Evolutionary conservation across 1,284 basidiomycete species (phyloP), one percentile per base, ranked within the genome.

Genomic region (Lentinus polychrous): DNA sequence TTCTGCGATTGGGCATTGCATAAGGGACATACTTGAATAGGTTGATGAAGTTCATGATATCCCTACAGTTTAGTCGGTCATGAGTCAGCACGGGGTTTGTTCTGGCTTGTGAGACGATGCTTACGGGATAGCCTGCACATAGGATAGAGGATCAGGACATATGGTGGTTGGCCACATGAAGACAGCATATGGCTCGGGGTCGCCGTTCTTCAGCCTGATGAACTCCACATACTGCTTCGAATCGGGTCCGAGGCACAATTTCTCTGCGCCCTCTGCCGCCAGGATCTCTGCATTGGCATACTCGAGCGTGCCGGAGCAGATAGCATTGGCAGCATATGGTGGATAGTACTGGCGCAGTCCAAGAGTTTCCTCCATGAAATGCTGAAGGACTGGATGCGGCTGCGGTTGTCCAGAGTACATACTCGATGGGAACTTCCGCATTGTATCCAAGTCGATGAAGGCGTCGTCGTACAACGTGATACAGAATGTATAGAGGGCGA

Each of bases 101-200:
- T n/a, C 5, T 6, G 12, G 35, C 14, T 5, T 12, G 14, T 37
- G 14, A 14, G 34, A 35, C 8, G n/a, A n/a, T 18, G 41, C 46
- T 31, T 42, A 48, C 46, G 38, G 38, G 27, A 48, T 31, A 14
- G 46, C 46, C 22, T 48, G 46, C 8, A 48, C 17, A 20, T 33
- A 48, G 5, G 23, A 18, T 11, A n/a, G 14, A 6, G 32, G n/a
- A 35, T 40, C 36, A 20, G 46, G 38, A 24, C 46, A 48, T 8
- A 39, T 34, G n/a, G 11, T 15, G 11, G 23, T 7, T 2, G 46
- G 46, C 46, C 46, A 48, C 17, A 48, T 48, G 32, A 40, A 33
- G 17, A 31, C 23, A 15, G 38, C 46, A 15, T 41, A 48, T 18
- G 37, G 15, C n/a, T 48, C 46, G 7, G 46, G 8, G 8, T 41